These are phyloP conservation scores for Nicotiana knightiana DNA, from an alignment of 257 asterid species.

Conservation along the genomic window DNA sequence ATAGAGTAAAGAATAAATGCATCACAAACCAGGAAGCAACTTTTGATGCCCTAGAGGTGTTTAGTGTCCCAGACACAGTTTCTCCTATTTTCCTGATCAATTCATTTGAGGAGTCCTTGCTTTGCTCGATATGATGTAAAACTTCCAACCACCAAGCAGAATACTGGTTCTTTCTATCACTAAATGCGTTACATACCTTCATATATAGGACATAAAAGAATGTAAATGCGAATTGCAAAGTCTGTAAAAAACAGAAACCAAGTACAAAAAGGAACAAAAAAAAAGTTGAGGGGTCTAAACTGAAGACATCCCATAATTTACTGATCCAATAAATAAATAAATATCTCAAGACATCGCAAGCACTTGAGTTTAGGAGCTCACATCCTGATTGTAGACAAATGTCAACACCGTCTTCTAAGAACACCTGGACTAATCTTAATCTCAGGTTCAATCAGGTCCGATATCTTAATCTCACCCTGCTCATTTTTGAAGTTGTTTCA, in stretches of 20 bases:
- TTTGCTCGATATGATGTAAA: constrained; percentile 70
- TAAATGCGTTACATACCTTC: constrained; percentile 57
- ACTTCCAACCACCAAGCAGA: constrained; percentile 90
- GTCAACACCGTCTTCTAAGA: not conserved
- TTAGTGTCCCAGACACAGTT: constrained; percentile 58
- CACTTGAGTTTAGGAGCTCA: not conserved
- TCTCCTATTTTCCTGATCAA: constrained; percentile 74
- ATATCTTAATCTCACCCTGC: too few species aligned
- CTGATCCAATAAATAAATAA: too few species aligned
- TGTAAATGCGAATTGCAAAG: not conserved
- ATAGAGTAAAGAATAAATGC: constrained; percentile 7
- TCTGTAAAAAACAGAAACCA: not conserved
- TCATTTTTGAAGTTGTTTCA: too few species aligned
- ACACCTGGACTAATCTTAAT: not conserved
- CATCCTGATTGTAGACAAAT: not conserved
- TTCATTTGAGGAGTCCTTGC: constrained; percentile 49
- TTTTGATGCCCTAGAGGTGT: constrained; percentile 49
- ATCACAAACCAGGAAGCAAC: constrained; percentile 63
- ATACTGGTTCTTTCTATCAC: constrained; percentile 45
- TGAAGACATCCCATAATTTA: not conserved
- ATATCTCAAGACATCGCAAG: not conserved
- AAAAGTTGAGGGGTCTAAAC: not conserved
- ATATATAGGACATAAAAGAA: constrained; percentile 14
- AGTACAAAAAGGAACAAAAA: not conserved
- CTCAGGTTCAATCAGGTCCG: too few species aligned